Evolutionary conservation across 352 stramenopile species (phyloP).

Genomic region (Phytophthora aleatoria): DNA sequence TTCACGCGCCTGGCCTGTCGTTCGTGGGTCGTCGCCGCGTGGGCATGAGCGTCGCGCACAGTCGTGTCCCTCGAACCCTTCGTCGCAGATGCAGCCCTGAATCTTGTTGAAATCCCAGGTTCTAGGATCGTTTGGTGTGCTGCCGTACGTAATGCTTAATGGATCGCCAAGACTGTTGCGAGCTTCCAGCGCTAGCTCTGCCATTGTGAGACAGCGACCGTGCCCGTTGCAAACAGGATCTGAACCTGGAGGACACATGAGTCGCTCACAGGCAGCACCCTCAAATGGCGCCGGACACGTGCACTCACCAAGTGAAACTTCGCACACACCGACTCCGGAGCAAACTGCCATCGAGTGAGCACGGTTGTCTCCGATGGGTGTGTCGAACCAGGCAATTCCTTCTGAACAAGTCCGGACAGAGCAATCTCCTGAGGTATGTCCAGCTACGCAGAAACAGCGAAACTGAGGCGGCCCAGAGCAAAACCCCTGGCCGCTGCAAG

Average conservation of each 20-base stretch:
- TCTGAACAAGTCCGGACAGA: slow-evolving; percentile 67
- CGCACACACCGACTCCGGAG: slow-evolving; percentile 73
- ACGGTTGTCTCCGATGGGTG: slow-evolving; percentile 52
- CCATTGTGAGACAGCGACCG: slow-evolving; percentile 74
- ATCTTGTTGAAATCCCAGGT: slow-evolving; percentile 91
- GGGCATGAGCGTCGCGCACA: slow-evolving; percentile 73
- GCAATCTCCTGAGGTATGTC: slow-evolving; percentile 72
- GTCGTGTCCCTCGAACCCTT: slow-evolving; percentile 83
- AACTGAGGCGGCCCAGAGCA: slow-evolving; percentile 73
- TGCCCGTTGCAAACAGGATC: slow-evolving; percentile 63
- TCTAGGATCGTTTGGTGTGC: slow-evolving; percentile 63
- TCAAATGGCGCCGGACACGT: slow-evolving; percentile 65
- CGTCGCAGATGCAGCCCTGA: slow-evolving; percentile 88
- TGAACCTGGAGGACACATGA: slow-evolving; percentile 62
- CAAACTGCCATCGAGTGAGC: slow-evolving; percentile 61
- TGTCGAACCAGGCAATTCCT: slow-evolving; percentile 75
- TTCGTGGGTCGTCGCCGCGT: slow-evolving; percentile 72
- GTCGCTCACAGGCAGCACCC: slow-evolving; percentile 70
- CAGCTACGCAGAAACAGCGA: slow-evolving; percentile 64
- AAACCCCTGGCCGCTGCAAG: slow-evolving; percentile 78
- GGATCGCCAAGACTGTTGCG: slow-evolving; percentile 54
- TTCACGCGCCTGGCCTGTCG: slow-evolving; percentile 58
- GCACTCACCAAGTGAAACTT: slow-evolving; percentile 65
- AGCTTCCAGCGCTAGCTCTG: slow-evolving; percentile 56
- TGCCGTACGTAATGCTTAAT: slow-evolving; percentile 60